These are phyloP conservation scores for Aspergillus fumigatiaffinis DNA, from an alignment of 2,329 filamentous ascomycete genomes.

Conservation along the genomic window DNA sequence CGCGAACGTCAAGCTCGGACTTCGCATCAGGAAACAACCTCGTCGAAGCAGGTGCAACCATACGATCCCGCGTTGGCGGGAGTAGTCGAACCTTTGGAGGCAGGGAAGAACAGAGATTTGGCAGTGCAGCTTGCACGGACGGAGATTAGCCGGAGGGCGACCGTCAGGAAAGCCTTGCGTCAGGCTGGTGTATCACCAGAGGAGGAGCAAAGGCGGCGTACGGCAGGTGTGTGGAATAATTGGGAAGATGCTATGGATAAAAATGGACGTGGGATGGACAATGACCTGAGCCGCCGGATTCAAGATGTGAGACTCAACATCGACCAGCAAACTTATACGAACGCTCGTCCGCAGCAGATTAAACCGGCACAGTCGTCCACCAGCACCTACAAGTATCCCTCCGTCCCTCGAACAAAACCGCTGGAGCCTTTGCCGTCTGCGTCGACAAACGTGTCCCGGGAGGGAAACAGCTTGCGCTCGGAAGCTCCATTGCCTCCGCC, in stretches of 20 bases:
- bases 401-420: slow-evolving; percentile 35
- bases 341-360: slow-evolving; percentile 3
- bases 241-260: slow-evolving; percentile 47
- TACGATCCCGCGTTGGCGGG: slow-evolving; percentile 59
- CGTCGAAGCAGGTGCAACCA: slow-evolving; percentile 14
- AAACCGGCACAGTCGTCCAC: slow-evolving; percentile 15
- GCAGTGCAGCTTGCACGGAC: slow-evolving; percentile 72
- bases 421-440: slow-evolving; percentile 20
- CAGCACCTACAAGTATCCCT: slow-evolving; percentile 42
- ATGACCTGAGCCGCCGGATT: slow-evolving; percentile 50
- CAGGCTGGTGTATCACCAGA: slow-evolving; percentile 56
- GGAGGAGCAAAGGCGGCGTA: slow-evolving; percentile 54
- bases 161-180: slow-evolving; percentile 54
- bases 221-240: slow-evolving; percentile 51
- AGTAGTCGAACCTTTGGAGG: slow-evolving; percentile 61
- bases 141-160: slow-evolving; percentile 66
- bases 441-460: slow-evolving; percentile 14
- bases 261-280: slow-evolving; percentile 30
- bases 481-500: slow-evolving; percentile 38
- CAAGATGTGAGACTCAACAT: slow-evolving; percentile 47
- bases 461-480: slow-evolving; percentile 15
- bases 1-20: slow-evolving; percentile 43
- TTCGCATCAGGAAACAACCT: slow-evolving; percentile 18
- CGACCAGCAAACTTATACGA: slow-evolving; percentile 17
- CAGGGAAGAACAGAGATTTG: slow-evolving; percentile 67